phyloP scores from a whole-genome alignment of 192 early-diverging fungal genomes.

The Linnemannia exigua region DNA sequence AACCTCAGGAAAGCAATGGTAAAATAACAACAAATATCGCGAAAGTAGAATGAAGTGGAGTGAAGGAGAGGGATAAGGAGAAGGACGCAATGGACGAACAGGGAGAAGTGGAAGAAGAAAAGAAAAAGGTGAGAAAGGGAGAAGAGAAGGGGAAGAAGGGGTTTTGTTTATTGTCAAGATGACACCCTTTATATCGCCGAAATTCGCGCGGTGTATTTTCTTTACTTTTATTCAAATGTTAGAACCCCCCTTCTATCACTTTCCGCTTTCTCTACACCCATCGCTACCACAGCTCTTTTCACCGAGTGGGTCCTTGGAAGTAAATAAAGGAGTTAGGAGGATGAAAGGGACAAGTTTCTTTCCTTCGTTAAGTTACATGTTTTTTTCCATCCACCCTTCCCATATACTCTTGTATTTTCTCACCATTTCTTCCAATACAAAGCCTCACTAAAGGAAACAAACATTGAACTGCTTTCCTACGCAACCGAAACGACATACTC shows the following conservation, averaged over 20 bases:
- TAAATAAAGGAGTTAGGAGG: no score
- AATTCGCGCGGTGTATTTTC: background rate
- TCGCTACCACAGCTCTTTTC: background rate
- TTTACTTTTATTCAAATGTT: background rate
- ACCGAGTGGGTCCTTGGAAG: no score
- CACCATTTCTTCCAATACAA: no score
- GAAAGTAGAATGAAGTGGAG: background rate
- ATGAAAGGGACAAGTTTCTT: no score
- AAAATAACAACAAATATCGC: background rate
- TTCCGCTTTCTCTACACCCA: background rate
- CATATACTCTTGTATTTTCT: no score
- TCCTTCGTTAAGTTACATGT: no score
- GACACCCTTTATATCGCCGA: background rate
- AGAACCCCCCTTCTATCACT: background rate
- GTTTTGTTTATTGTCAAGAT: background rate
- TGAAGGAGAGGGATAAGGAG: background rate
- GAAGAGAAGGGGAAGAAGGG: background rate
- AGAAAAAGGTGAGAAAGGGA: background rate
- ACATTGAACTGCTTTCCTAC: no score
- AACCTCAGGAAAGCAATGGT: background rate
- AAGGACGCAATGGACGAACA: background rate
- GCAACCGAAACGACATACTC: no score
- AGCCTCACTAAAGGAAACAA: no score
- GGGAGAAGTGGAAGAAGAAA: background rate
- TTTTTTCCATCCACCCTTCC: no score